Conservation (phyloP, 805 yeast genomes). For the Saccharomycopsis amapae region DNA sequence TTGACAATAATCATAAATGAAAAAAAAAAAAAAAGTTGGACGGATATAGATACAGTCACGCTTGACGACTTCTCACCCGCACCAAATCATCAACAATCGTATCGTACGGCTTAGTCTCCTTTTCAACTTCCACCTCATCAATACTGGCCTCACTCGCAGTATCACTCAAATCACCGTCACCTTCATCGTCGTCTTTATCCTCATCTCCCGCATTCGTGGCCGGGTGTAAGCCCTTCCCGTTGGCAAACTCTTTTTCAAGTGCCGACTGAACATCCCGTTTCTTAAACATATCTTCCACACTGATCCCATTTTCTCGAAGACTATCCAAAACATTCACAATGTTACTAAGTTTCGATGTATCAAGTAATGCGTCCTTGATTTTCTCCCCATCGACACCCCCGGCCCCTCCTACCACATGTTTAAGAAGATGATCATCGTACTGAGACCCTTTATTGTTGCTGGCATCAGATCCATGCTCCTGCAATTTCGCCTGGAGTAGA, state of each 20-base stretch:
- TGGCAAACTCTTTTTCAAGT: background rate
- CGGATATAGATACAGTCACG: conserved; percentile 30
- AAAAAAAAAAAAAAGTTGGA: background rate
- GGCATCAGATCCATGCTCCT: background rate
- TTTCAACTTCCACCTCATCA: conserved; percentile 16
- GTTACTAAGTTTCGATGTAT: conserved; percentile 33
- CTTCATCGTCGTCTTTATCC: background rate
- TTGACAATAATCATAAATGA: too few species aligned
- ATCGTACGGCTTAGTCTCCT: conserved; percentile 30
- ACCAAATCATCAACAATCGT: conserved; percentile 35
- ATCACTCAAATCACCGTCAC: conserved; percentile 4
- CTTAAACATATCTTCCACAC: conserved; percentile 32
- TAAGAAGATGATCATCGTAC: background rate
- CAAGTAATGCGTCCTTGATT: conserved; percentile 31
- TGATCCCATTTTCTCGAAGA: conserved; percentile 35
- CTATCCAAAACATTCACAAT: conserved; percentile 34
- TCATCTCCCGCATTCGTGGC: background rate
- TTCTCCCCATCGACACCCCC: conserved; percentile 31
- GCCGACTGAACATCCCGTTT: conserved; percentile 22
- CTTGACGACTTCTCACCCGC: conserved; percentile 32
- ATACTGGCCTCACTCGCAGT: background rate
- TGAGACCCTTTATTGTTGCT: background rate
- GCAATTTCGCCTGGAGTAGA: conserved; percentile 4
- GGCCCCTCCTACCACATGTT: background rate
- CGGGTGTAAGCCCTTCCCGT: background rate